Conservation (phyloP, 441 rosid genomes). For the Rhodomyrtus psidioides region DNA sequence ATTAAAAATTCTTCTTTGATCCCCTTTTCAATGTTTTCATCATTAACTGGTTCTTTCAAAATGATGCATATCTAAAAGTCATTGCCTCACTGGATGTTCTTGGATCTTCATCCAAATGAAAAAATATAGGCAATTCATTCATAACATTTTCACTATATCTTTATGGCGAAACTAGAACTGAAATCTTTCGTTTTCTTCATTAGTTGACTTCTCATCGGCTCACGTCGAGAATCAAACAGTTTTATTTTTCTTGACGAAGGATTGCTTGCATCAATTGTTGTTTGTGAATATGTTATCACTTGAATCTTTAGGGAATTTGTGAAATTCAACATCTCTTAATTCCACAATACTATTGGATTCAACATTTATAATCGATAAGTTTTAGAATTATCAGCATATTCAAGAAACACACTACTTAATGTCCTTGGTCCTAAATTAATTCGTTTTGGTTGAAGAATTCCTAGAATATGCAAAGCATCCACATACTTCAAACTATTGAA, state of each 20-base stretch:
- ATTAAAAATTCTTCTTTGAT: background rate
- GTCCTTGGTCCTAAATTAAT: background rate
- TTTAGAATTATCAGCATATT: background rate
- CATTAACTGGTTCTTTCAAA: background rate
- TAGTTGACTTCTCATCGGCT: background rate
- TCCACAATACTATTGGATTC: background rate
- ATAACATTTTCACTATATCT: background rate
- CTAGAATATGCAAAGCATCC: background rate
- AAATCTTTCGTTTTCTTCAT: fast-evolving
- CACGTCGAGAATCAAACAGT: too few species aligned
- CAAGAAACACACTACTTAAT: background rate
- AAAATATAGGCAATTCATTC: fast-evolving
- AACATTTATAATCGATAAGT: background rate
- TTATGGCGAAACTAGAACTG: fast-evolving
- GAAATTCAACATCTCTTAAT: background rate
- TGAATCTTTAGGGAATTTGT: background rate
- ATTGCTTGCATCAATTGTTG: background rate
- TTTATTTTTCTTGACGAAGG: too few species aligned
- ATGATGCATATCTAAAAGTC: background rate
- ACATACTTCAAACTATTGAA: background rate
- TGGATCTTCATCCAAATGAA: background rate
- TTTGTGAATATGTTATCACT: background rate
- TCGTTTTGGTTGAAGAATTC: background rate
- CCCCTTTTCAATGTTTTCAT: background rate
- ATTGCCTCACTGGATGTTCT: background rate